Percentiles rank a stretch among this genome's conserved stretches.
Evolutionary conservation across 1,284 basidiomycete species (phyloP).

Genomic region (Leccinum brunneo-olivaceum): DNA sequence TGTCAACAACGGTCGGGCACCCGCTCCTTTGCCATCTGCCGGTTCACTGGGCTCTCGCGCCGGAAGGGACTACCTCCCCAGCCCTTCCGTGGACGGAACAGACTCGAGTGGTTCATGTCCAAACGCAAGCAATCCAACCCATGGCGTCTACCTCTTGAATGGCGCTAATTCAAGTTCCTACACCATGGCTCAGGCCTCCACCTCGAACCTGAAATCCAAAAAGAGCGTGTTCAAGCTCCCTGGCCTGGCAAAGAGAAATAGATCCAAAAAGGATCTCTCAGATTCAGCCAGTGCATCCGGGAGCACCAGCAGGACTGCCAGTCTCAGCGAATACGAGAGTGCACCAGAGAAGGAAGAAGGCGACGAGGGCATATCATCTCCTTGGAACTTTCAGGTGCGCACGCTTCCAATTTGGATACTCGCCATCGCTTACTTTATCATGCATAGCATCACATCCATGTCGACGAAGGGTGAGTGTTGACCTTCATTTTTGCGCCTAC

Average conservation of each 20-base stretch:
- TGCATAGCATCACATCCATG: constrained; percentile 67
- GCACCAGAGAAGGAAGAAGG: constrained; percentile 31
- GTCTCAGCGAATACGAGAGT: constrained; percentile 11
- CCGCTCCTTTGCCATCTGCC: constrained; percentile 25
- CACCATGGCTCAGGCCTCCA: constrained; percentile 8
- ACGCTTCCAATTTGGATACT: background rate
- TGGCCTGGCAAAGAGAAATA: constrained; percentile 22
- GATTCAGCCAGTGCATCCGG: constrained; percentile 15
- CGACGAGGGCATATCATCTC: constrained; percentile 59
- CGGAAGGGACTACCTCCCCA: constrained; percentile 8
- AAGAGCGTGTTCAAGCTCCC: constrained; percentile 26
- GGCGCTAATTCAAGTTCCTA: constrained; percentile 14
- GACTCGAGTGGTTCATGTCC: constrained; percentile 24
- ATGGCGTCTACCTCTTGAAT: constrained; percentile 13
- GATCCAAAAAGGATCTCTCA: constrained; percentile 34
- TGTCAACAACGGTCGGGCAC: constrained; percentile 8
- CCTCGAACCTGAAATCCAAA: constrained; percentile 15
- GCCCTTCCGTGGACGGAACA: constrained; percentile 29
- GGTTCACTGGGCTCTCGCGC: constrained; percentile 25
- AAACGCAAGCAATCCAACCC: constrained; percentile 1
- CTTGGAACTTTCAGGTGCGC: constrained; percentile 71
- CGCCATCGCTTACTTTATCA: constrained; percentile 1
- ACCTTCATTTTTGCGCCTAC: constrained; percentile 2
- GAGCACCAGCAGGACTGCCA: constrained; percentile 9
- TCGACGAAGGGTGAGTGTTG: constrained; percentile 59